Evolutionary conservation across 1,284 basidiomycete genomes (phyloP).

Genomic region (Malassezia arunalokei): DNA sequence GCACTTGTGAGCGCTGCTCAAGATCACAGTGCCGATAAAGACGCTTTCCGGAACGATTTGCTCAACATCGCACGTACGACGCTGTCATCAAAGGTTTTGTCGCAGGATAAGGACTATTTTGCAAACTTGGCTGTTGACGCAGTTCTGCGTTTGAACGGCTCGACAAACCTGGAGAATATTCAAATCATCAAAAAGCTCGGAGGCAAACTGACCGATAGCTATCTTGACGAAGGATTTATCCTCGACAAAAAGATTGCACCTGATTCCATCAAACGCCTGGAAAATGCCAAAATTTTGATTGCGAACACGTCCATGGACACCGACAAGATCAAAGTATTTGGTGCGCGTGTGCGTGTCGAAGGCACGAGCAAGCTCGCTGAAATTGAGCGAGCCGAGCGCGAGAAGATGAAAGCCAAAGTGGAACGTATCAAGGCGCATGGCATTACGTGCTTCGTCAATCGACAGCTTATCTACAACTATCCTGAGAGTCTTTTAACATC

Average conservation of each 20-base stretch:
- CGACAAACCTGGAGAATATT: slow-evolving; percentile 92
- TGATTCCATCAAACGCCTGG: slow-evolving; percentile 85
- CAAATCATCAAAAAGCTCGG: slow-evolving; percentile 99
- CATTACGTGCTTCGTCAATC: slow-evolving; percentile 95
- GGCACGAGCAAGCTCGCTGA: slow-evolving; percentile 92
- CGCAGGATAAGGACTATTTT: slow-evolving; percentile 97
- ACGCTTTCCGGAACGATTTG: slow-evolving; percentile 71
- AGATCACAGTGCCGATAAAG: slow-evolving; percentile 64
- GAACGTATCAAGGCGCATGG: slow-evolving; percentile 86
- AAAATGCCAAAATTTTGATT: slow-evolving; percentile 91
- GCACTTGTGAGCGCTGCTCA: slow-evolving; percentile 70
- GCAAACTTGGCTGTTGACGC: slow-evolving; percentile 96
- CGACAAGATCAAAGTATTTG: slow-evolving; percentile 99
- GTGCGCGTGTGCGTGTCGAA: slow-evolving; percentile 88
- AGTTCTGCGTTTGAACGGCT: slow-evolving; percentile 84
- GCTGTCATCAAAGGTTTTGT: slow-evolving; percentile 85
- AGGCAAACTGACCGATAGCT: slow-evolving; percentile 94
- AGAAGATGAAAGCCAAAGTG: slow-evolving; percentile 99
- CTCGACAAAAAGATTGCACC: slow-evolving; percentile 91
- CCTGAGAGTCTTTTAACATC: slow-evolving; percentile 88
- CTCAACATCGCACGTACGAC: slow-evolving; percentile 96
- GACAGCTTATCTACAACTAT: slow-evolving; percentile 99
- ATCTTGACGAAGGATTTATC: slow-evolving; percentile 97
- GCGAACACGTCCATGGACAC: slow-evolving; percentile 99
- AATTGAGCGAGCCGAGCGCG: slow-evolving; percentile 89